Evolutionary conservation across 805 yeast species (phyloP), one percentile per base, ranked within the genome.

Genomic region (Kurtzmaniella cleridarum): DNA sequence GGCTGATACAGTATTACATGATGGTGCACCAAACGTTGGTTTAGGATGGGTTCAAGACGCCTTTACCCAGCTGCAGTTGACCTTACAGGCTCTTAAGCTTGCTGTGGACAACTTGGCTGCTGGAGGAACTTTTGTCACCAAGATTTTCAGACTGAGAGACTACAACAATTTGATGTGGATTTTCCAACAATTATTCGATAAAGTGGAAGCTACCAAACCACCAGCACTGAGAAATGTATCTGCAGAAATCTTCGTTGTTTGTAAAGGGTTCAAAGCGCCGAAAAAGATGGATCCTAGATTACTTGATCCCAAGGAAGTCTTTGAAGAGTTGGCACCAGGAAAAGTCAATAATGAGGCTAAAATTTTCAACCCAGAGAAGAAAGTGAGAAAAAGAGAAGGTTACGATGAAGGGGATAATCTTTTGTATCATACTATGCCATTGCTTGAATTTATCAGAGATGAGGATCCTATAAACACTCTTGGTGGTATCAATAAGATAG

Each of bases 41-140:
- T 75, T 93, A 56, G 95, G 96, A n/a, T 93, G 99, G 99, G 93
- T 86, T 15, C 99, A 93, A 64, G 99, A 93, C 78, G 98, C 99
- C 1, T 93, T 87, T 66, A 88, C 98, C 1, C 99, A 93, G 68
- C 88, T 96, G 20, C 98, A 91, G 57, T 78, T 93, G 51, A 95
- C 96, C 24, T 70, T 93, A 49, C 96, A 90, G 68, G 95, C 98
- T 26, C 72, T 93, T 54, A 88, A 83, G 60, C 72, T 93, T 43
- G 99, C 98, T 1, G 96, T 83, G 11, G 99, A 93, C 64, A 89
- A 93, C 62, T 72, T 93, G 54, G 71, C 76, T 24, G 84, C 85
- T 10, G 96, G 96, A 38, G 99, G 99, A 50, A 87, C 93, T 26
- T 93, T 93, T 60, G 91, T 93, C 29, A 91, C 99, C 34, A 93